These are phyloP conservation scores for Quercus dentata DNA, from an alignment of 306 rosid genomes.

Conservation along the genomic window DNA sequence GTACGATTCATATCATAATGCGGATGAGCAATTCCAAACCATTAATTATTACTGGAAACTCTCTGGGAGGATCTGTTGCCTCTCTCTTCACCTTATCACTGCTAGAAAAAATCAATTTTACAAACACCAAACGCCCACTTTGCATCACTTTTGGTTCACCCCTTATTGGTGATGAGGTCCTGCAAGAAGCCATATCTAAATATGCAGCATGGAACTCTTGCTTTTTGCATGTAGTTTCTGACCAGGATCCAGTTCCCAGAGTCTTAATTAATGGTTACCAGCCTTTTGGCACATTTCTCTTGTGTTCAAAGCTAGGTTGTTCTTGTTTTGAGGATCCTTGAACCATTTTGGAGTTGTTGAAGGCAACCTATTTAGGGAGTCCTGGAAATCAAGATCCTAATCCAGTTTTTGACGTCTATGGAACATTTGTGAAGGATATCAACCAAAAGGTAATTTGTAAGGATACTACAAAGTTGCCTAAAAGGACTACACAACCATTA, in stretches of 20 bases:
- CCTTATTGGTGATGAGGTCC: too few relatives aligned
- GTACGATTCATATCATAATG: too few relatives aligned
- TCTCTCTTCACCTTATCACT: too few relatives aligned
- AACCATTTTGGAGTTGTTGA: constrained; percentile 26
- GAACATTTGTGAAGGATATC: constrained; percentile 31
- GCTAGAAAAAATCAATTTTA: too few relatives aligned
- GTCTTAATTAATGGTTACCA: background rate
- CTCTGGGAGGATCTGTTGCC: too few relatives aligned
- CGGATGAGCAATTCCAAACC: too few relatives aligned
- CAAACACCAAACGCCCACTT: too few relatives aligned
- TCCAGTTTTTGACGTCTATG: constrained; percentile 23
- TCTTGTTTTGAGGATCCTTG: constrained; percentile 49
- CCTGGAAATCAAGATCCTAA: background rate
- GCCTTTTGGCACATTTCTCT: constrained; percentile 64
- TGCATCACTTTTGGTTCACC: too few relatives aligned
- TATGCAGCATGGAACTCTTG: too few relatives aligned
- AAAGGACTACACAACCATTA: constrained; percentile 6
- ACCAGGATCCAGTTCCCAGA: constrained; percentile 42
- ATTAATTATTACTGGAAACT: too few relatives aligned
- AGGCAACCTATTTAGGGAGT: background rate
- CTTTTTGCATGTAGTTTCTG: constrained; percentile 25
- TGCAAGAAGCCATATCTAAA: too few relatives aligned
- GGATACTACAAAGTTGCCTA: background rate
- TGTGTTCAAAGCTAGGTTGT: constrained; percentile 33
- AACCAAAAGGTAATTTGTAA: constrained; percentile 6